phyloP scores from a whole-genome alignment of 169 alveolate genomes.

The Plasmodium chabaudi region DNA sequence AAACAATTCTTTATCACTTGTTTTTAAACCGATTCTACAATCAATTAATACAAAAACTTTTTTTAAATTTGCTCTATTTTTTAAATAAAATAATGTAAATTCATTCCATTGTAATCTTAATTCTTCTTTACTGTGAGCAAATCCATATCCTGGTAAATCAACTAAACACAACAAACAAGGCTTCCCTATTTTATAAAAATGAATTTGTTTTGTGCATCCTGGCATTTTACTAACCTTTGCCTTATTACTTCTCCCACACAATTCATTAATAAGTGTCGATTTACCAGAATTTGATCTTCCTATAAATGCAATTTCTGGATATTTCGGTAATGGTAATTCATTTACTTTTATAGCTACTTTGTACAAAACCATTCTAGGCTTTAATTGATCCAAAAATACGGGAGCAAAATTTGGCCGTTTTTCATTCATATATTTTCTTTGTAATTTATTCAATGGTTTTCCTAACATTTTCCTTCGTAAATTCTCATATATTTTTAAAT shows the following conservation, averaged over 20 bases:
- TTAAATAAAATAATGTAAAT: constrained; percentile 81
- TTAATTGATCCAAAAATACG: constrained; percentile 79
- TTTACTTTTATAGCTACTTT: constrained; percentile 61
- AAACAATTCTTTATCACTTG: constrained; percentile 82
- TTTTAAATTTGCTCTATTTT: constrained; percentile 79
- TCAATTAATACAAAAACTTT: constrained; percentile 83
- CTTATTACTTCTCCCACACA: constrained; percentile 81
- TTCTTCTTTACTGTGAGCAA: constrained; percentile 81
- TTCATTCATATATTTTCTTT: constrained; percentile 65
- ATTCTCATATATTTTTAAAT: constrained; percentile 57
- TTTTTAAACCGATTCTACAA: constrained; percentile 83
- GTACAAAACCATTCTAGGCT: constrained; percentile 80
- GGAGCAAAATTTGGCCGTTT: constrained; percentile 82
- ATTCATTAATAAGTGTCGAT: constrained; percentile 84
- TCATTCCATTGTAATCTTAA: constrained; percentile 81
- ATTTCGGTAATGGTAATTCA: constrained; percentile 70
- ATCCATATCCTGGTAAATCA: constrained; percentile 88
- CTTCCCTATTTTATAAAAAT: constrained; percentile 84
- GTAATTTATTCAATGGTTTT: constrained; percentile 68
- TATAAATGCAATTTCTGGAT: constrained; percentile 83
- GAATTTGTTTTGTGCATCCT: constrained; percentile 83
- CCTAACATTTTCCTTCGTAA: constrained; percentile 62
- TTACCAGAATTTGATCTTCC: constrained; percentile 87
- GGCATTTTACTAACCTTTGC: constrained; percentile 80
- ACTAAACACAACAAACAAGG: constrained; percentile 84